Conservation (phyloP, 805 yeast species). For the Saturnispora gosingensis region DNA sequence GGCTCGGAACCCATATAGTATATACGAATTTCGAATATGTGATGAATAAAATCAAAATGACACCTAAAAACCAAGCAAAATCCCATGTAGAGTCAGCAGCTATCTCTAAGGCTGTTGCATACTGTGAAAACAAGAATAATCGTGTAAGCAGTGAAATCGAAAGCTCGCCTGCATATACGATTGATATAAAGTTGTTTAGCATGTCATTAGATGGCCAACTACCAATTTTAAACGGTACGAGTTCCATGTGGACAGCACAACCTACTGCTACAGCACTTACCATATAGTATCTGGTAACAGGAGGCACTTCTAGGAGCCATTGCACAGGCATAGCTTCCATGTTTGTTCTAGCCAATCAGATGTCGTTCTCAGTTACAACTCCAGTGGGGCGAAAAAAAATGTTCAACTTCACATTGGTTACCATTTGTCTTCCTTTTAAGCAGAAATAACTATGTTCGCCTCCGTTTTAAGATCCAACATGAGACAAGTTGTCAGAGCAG, state of each 20-base stretch:
- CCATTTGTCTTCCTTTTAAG: background rate
- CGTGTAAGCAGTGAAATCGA: constrained; percentile 28
- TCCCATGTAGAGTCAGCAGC: constrained; percentile 26
- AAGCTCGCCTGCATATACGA: constrained; percentile 34
- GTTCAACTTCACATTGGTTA: background rate
- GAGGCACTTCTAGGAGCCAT: constrained; percentile 35
- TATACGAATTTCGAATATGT: constrained; percentile 22
- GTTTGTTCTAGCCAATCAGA: constrained; percentile 1
- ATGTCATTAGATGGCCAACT: background rate
- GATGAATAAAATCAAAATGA: constrained; percentile 25
- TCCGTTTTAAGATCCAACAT: constrained; percentile 18
- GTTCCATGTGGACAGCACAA: constrained; percentile 26
- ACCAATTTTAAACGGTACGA: constrained; percentile 3
- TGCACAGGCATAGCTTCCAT: constrained; percentile 33
- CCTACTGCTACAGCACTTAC: constrained; percentile 27
- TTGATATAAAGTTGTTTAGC: constrained; percentile 27
- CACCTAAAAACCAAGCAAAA: constrained; percentile 31
- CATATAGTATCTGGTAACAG: constrained; percentile 35
- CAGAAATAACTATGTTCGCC: constrained; percentile 24
- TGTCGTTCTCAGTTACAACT: background rate
- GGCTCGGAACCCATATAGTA: constrained; percentile 30
- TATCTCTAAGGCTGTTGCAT: constrained; percentile 33
- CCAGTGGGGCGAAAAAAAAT: background rate
- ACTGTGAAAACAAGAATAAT: constrained; percentile 29
- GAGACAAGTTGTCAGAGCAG: constrained; percentile 29